Evolutionary conservation across 2,329 filamentous ascomycete genomes (phyloP).

Genomic region (Purpureocillium takamizusanense): DNA sequence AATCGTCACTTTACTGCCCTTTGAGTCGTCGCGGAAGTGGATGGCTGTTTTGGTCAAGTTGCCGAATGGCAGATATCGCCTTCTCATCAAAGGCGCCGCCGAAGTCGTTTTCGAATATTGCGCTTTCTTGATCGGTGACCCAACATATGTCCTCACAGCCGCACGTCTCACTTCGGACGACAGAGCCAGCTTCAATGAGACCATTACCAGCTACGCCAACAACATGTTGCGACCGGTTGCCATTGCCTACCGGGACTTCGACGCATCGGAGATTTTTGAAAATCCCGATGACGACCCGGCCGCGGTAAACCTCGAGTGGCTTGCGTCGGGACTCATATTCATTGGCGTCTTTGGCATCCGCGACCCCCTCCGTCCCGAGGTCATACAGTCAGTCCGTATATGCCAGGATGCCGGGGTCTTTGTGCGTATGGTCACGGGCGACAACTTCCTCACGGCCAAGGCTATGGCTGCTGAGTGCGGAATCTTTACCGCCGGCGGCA

Average conservation of each 20-base stretch:
- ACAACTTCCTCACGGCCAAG: slow-evolving; percentile 34
- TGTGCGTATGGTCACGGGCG: slow-evolving; percentile 54
- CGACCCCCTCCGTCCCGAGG: slow-evolving; percentile 55
- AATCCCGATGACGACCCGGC: slow-evolving; percentile 25
- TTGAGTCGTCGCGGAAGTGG: slow-evolving; percentile 45
- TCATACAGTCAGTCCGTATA: slow-evolving; percentile 51
- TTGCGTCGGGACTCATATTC: slow-evolving; percentile 38
- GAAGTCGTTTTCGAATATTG: slow-evolving; percentile 43
- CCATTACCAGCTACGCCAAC: slow-evolving; percentile 46
- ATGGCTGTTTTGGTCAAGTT: slow-evolving; percentile 47
- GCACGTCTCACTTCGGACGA: slow-evolving; percentile 20
- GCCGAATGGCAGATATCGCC: slow-evolving; percentile 33
- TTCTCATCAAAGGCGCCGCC: slow-evolving; percentile 48
- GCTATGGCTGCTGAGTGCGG: slow-evolving; percentile 34
- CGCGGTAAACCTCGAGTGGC: slow-evolving; percentile 25
- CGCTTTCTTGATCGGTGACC: slow-evolving; percentile 32
- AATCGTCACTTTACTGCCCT: slow-evolving; percentile 40
- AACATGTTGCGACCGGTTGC: slow-evolving; percentile 68
- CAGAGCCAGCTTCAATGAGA: slow-evolving; percentile 20
- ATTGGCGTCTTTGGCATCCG: slow-evolving; percentile 52
- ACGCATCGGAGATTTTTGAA: slow-evolving; percentile 57
- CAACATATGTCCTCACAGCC: slow-evolving; percentile 22
- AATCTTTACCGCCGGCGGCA: slow-evolving; percentile 50
- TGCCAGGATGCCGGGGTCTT: slow-evolving; percentile 57
- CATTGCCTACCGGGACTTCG: slow-evolving; percentile 65